These are phyloP conservation scores for Collybiopsis luxurians DNA, from an alignment of 768 basidiomycete species.

Conservation along the genomic window DNA sequence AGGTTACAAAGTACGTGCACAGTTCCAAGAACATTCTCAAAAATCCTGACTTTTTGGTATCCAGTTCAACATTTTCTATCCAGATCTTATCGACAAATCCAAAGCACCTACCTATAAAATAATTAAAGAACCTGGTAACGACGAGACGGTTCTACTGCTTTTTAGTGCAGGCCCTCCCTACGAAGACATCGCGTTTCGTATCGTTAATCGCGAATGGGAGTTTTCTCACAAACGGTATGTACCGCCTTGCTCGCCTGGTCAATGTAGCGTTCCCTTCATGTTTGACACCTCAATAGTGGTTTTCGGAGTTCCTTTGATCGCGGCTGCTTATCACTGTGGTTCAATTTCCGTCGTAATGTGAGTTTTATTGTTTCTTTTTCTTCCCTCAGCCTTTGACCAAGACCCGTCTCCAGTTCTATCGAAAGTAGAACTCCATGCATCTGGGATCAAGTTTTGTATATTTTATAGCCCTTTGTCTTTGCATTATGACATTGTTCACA, in stretches of 20 bases:
- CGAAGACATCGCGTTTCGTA: conserved; percentile 97
- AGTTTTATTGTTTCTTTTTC: conserved; percentile 28
- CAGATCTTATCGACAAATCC: conserved; percentile 97
- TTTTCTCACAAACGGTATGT: conserved; percentile 91
- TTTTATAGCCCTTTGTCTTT: not conserved
- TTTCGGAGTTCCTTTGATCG: conserved; percentile 97
- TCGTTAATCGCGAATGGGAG: conserved; percentile 98
- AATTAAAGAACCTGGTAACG: conserved; percentile 90
- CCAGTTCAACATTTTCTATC: conserved; percentile 97
- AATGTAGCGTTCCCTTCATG: no score
- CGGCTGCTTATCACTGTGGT: conserved; percentile 94
- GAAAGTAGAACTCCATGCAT: conserved; percentile 47
- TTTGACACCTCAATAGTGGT: conserved; percentile 50
- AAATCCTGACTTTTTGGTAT: conserved; percentile 8
- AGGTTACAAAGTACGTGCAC: conserved; percentile 78
- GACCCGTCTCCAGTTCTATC: conserved; percentile 61
- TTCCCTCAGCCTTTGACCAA: conserved; percentile 13
- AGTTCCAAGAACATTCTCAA: not conserved
- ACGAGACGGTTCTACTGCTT: conserved; percentile 89
- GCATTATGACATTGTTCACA: not conserved
- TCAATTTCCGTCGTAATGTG: conserved; percentile 93
- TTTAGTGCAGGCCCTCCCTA: conserved; percentile 98
- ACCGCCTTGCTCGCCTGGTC: not conserved
- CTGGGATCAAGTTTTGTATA: not conserved
- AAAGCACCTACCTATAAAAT: conserved; percentile 97